A percentile compares a stretch with the other conserved stretches of the same genome.
Evolutionary conservation across 2,329 filamentous ascomycete genomes (phyloP).

Genomic region (Mycosphaerella arachidis): DNA sequence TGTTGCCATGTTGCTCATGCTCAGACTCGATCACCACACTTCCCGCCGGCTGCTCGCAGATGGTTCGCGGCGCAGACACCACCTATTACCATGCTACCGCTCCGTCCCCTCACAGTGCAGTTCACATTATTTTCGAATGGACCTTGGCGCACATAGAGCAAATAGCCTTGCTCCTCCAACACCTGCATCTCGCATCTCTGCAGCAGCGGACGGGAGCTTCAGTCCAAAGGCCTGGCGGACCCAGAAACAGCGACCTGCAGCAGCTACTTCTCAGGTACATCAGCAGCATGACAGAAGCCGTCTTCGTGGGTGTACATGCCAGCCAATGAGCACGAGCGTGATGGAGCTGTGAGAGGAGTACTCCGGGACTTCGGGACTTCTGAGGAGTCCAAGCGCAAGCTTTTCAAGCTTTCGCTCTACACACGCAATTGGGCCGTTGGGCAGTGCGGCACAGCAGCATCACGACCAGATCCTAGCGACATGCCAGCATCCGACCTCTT

Average conservation of each 20-base stretch:
- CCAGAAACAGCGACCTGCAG: constrained; percentile 3
- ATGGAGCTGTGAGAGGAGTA: constrained; percentile 1
- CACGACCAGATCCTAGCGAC: not conserved
- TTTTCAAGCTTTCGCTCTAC: constrained; percentile 8
- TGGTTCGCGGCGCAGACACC: not conserved
- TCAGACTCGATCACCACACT: not conserved
- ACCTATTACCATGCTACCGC: not conserved
- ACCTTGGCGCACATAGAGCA: not conserved
- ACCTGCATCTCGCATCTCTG: not conserved
- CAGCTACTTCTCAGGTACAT: constrained; percentile 1
- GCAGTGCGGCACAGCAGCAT: not conserved
- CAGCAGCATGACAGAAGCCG: constrained; percentile 1
- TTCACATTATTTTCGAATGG: not conserved
- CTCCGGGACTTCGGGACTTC: constrained; percentile 2
- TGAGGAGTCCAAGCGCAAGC: constrained; percentile 7
- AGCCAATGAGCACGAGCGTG: not conserved
- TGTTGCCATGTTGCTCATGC: not conserved
- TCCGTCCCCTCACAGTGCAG: not conserved
- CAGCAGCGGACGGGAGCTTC: not conserved
- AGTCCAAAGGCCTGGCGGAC: not conserved
- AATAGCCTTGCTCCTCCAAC: not conserved
- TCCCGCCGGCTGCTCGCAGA: not conserved
- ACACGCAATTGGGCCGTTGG: constrained; percentile 8
- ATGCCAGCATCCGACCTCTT: not conserved
- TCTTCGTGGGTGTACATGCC: not conserved